Evolutionary conservation across 441 rosid genomes (phyloP).

Genomic region (California macrophylla): DNA sequence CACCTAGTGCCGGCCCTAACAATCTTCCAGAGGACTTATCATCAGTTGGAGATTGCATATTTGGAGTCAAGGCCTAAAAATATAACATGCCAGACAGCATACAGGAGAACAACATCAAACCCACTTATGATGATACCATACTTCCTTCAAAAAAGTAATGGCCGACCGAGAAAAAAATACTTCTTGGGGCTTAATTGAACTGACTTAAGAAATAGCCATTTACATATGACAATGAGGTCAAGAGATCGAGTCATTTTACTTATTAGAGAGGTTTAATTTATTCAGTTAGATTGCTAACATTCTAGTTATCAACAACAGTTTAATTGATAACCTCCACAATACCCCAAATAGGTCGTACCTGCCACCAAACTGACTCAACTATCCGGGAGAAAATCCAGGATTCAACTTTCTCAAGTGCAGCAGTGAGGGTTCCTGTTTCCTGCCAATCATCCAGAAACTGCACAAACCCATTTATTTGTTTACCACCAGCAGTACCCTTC

Average conservation of each 20-base stretch:
- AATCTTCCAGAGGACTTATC: constrained; percentile 36
- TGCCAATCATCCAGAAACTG: constrained; percentile 45
- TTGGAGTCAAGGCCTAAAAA: constrained; percentile 77
- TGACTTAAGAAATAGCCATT: neutral
- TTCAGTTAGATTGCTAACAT: neutral
- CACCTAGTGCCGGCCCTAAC: constrained; percentile 26
- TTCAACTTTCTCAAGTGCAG: constrained; percentile 74
- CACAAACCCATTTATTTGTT: constrained; percentile 20
- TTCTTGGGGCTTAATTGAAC: neutral
- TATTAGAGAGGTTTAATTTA: neutral
- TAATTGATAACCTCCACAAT: neutral
- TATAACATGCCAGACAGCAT: neutral
- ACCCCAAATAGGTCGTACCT: constrained; percentile 33
- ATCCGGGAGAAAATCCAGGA: constrained; percentile 88
- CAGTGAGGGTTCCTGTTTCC: constrained; percentile 41
- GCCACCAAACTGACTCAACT: constrained; percentile 98
- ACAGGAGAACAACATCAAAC: neutral
- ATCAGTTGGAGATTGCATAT: constrained; percentile 59
- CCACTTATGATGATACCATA: neutral
- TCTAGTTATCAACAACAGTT: neutral
- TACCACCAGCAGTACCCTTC: constrained; percentile 26
- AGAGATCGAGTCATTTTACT: neutral
- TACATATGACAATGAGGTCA: neutral
- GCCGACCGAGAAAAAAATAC: neutral
- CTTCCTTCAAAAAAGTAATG: neutral